These are phyloP conservation scores for Wickerhamomyces rabaulensis DNA, from an alignment of 805 yeast species.

Conservation along the genomic window DNA sequence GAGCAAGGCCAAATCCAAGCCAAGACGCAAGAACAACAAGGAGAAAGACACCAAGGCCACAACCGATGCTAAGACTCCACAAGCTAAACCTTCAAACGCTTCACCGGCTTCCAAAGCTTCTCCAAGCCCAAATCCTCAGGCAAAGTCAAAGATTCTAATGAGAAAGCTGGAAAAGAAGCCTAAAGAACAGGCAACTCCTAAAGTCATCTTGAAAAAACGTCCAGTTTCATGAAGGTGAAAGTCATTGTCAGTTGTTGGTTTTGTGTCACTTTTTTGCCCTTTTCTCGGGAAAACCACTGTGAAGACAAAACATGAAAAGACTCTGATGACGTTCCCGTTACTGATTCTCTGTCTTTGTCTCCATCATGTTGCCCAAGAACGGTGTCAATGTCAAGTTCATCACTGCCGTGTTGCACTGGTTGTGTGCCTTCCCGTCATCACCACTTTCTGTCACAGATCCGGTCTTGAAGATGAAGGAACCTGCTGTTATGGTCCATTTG, in stretches of 20 bases:
- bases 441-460: slow-evolving; percentile 1
- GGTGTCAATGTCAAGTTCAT: slow-evolving; percentile 1
- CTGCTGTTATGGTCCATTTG: background rate
- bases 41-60: background rate
- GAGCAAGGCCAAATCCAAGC: background rate
- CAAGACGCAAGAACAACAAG: background rate
- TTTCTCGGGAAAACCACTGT: no score
- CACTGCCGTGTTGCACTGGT: slow-evolving; percentile 5
- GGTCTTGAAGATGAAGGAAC: background rate
- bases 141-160: slow-evolving; percentile 5
- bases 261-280: background rate
- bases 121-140: background rate
- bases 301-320: background rate
- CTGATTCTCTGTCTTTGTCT: no score
- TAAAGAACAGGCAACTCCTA: background rate
- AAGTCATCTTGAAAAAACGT: background rate
- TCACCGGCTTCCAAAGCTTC: background rate
- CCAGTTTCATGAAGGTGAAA: background rate
- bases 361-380: background rate
- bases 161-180: background rate
- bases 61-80: background rate
- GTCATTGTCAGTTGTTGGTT: background rate
- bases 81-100: background rate
- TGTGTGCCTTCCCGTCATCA: slow-evolving; percentile 2
- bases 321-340: no score